phyloP scores from a whole-genome alignment of 345 rosid species.

The Salix arbutifolia region DNA sequence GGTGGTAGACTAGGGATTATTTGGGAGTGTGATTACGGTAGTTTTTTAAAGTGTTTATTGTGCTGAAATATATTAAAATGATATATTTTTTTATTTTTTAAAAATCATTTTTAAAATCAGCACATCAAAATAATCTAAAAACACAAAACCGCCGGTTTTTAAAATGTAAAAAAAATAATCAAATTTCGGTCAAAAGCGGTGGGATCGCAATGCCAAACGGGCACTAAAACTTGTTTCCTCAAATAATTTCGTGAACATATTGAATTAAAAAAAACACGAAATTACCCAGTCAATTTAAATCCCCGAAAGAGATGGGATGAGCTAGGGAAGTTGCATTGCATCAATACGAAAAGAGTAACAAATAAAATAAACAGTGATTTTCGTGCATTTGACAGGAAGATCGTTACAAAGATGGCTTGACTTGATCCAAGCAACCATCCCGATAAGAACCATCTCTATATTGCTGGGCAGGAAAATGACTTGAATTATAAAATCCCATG shows the following conservation, averaged over 20 bases:
- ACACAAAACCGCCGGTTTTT: too few relatives aligned
- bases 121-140: too few relatives aligned
- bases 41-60: too few relatives aligned
- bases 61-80: too few relatives aligned
- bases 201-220: too few relatives aligned
- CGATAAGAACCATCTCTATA: neutral
- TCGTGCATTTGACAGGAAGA: constrained; percentile 14
- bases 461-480: constrained; percentile 2
- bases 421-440: constrained; percentile 16
- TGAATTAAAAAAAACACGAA: neutral
- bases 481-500: neutral
- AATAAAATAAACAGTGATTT: neutral
- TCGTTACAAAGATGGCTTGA: constrained; percentile 26
- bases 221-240: neutral
- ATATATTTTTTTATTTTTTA: too few relatives aligned
- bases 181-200: too few relatives aligned
- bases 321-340: neutral
- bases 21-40: too few relatives aligned
- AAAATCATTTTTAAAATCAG: too few relatives aligned
- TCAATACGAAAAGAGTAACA: too few relatives aligned
- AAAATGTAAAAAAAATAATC: too few relatives aligned
- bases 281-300: neutral
- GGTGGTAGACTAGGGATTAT: neutral
- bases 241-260: neutral
- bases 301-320: neutral